These are phyloP conservation scores for Magnaporthiopsis rhizophila DNA, from an alignment of 2,329 filamentous ascomycete species.

Conservation along the genomic window DNA sequence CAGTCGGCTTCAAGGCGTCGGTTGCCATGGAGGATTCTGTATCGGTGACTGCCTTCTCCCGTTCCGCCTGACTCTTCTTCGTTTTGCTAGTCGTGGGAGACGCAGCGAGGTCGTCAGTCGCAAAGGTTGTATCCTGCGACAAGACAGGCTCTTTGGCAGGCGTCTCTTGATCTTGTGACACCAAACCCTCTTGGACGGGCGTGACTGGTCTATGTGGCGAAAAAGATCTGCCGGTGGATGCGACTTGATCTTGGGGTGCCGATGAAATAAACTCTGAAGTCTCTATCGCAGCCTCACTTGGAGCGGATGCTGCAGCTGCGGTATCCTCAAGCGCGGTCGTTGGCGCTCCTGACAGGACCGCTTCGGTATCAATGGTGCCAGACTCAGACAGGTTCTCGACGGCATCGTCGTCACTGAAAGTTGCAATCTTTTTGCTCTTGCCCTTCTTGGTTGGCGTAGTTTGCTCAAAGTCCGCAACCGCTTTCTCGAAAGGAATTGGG, in stretches of 20 bases:
- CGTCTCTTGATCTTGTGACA: not conserved
- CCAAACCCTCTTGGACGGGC: too few relatives aligned
- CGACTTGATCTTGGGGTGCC: not conserved
- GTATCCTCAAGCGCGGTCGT: too few relatives aligned
- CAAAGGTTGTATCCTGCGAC: not conserved
- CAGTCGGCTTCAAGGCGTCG: not conserved
- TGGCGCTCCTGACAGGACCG: not conserved
- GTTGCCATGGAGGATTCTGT: not conserved
- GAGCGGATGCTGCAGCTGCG: not conserved
- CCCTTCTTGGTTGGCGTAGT: conserved; percentile 20
- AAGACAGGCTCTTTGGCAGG: not conserved
- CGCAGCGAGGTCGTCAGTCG: not conserved
- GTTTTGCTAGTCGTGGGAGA: not conserved
- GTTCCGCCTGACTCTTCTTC: not conserved
- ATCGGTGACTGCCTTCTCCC: not conserved
- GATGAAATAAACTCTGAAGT: not conserved
- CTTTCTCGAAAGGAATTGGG: not conserved
- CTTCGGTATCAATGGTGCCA: not conserved
- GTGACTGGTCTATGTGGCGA: too few relatives aligned
- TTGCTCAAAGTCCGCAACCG: not conserved
- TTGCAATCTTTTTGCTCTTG: not conserved
- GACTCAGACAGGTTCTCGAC: not conserved
- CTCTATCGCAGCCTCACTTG: not conserved
- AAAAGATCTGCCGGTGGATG: too few relatives aligned
- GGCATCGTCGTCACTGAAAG: not conserved